Evolutionary conservation across 805 yeast genomes (phyloP), one percentile per base, ranked within the genome.

Genomic region (Vanderwaltozyma yarrowii): DNA sequence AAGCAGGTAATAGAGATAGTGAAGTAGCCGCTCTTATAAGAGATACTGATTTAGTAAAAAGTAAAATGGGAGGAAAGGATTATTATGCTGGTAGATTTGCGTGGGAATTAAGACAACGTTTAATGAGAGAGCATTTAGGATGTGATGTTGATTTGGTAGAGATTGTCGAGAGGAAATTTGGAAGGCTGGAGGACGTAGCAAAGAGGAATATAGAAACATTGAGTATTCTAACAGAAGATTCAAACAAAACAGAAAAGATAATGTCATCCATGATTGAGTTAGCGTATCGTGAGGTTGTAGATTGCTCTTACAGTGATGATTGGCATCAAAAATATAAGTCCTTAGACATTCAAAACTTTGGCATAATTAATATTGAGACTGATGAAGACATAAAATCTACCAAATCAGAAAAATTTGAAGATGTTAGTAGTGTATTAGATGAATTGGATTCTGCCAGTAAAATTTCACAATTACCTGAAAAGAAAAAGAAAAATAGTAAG

Each of bases 61-160:
- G 78, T 3, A 61, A 60, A 11, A 87, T 92, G 96, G 80, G 78
- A 43, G 96, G 94, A 2, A 64, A 76, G 50, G 82, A 84, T 0
- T 89, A 76, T 58, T 61, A 70, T 43, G 98, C 89, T 2, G 89
- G 86, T 3, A 78, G 76, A 48, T 92, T 89, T 66, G 86, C 97
- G 0, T 94, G 86, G 57, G 79, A 92, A 2, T 64, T 92, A 42
- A 72, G 99, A 51, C 74, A 87, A 66, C 71, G 96, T 44, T 68
- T 94, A 36, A 92, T 92, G 98, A 73, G 98, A 46, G 99, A 92
- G 55, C 99, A 92, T 62, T 57, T 92, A 19, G 99, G 98, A 19
- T 80, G 94, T 38, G 94, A 87, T 58, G 92, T 87, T 31, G 96
- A 88, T 60, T 66, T 80, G 13, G 61, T 87, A 19, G 96, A 88